Percentiles rank a stretch among this genome's conserved stretches.
These are phyloP conservation scores for Rhynchospora pubera DNA, from an alignment of 176 grass and related monocot genomes.

Conservation along the genomic window DNA sequence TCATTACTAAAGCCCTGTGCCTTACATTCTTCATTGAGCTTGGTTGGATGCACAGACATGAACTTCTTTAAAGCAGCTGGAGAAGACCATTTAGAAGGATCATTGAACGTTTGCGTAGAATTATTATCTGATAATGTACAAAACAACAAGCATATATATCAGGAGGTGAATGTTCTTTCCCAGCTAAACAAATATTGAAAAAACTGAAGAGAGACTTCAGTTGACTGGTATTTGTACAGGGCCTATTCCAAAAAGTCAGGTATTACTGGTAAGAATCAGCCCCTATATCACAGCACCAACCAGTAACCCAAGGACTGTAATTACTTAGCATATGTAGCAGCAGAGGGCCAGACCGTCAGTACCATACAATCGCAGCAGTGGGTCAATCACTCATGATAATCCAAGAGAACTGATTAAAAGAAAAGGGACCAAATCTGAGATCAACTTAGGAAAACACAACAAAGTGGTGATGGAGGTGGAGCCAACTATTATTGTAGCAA, in stretches of 20 bases:
- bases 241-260: constrained; percentile 16
- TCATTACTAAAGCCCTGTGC: constrained; percentile 3
- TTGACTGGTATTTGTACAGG: constrained; percentile 7
- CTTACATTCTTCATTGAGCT: constrained; percentile 46
- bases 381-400: background rate
- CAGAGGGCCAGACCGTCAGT: background rate
- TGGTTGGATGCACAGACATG: constrained; percentile 24
- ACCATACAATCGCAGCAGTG: background rate
- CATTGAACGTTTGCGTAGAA: constrained; percentile 26
- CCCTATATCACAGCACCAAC: background rate
- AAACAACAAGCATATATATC: background rate
- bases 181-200: background rate
- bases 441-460: constrained; percentile 1
- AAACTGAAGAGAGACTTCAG: background rate
- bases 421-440: background rate
- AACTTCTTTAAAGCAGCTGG: constrained; percentile 28
- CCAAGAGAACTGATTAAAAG: constrained; percentile 8
- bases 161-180: constrained; percentile 1
- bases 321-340: background rate
- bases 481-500: background rate
- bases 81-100: constrained; percentile 22
- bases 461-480: background rate
- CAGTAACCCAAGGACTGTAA: background rate
- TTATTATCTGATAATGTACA: constrained; percentile 32
- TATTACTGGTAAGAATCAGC: background rate